Evolutionary conservation across 192 early-diverging fungal species (phyloP).

Genomic region (Chytriomyces sp.): DNA sequence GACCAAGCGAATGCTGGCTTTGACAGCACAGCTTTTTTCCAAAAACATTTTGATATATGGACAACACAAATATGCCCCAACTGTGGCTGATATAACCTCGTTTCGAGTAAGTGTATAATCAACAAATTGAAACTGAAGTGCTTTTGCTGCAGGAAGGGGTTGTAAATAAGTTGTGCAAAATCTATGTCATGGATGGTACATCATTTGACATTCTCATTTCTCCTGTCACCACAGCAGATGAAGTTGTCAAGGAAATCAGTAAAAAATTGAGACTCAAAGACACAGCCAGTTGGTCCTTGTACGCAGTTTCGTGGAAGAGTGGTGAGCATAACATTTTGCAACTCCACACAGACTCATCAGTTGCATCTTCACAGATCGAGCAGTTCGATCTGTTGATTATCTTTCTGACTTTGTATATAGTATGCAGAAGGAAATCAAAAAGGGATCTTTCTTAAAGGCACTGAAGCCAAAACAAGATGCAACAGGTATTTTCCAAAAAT

Average conservation of each 20-base stretch:
- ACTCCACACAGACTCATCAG: background rate
- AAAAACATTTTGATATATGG: constrained; percentile 47
- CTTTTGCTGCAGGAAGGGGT: constrained; percentile 17
- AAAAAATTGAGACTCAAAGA: constrained; percentile 52
- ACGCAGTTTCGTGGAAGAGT: constrained; percentile 31
- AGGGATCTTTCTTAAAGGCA: constrained; percentile 1
- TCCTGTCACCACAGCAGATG: constrained; percentile 46
- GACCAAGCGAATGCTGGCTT: constrained; percentile 35
- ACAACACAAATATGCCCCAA: constrained; percentile 42
- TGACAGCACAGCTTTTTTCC: constrained; percentile 37
- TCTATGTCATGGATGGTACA: constrained; percentile 50
- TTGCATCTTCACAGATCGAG: constrained; percentile 32
- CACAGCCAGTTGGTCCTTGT: constrained; percentile 55
- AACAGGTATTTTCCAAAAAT: background rate
- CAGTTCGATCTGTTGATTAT: constrained; percentile 57
- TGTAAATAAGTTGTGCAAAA: constrained; percentile 37
- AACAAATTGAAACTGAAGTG: background rate
- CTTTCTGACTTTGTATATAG: constrained; percentile 47
- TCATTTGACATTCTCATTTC: constrained; percentile 41
- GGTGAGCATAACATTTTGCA: constrained; percentile 16
- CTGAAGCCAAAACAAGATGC: constrained; percentile 34
- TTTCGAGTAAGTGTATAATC: constrained; percentile 39
- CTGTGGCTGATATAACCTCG: constrained; percentile 37
- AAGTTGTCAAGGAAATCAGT: constrained; percentile 56
- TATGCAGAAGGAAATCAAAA: constrained; percentile 45